phyloP scores from a whole-genome alignment of 2,329 filamentous ascomycete genomes.

The Aureobasidium sp. region DNA sequence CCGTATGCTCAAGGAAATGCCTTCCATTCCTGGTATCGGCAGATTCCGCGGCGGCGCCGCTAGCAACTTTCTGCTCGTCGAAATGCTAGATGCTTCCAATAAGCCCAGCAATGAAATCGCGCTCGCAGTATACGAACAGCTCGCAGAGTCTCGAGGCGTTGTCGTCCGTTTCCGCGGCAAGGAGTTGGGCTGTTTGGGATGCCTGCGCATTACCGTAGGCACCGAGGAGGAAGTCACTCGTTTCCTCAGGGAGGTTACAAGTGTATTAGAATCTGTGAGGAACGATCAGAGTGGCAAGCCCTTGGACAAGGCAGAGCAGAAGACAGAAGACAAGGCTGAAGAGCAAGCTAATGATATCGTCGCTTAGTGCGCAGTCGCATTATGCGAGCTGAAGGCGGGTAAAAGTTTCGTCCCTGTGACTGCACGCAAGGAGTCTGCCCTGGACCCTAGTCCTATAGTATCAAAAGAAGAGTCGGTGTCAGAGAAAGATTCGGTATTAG shows the following conservation, averaged over 20 bases:
- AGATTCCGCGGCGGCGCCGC: slow-evolving; percentile 69
- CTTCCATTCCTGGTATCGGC: slow-evolving; percentile 68
- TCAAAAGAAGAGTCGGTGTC: too few relatives aligned
- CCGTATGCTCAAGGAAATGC: slow-evolving; percentile 65
- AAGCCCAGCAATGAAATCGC: slow-evolving; percentile 73
- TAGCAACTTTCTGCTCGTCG: slow-evolving; percentile 85
- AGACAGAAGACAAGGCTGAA: slow-evolving; percentile 33
- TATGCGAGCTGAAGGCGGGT: too few relatives aligned
- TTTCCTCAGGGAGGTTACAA: slow-evolving; percentile 61
- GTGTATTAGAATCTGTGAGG: slow-evolving; percentile 43
- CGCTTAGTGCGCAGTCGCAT: slow-evolving; percentile 25
- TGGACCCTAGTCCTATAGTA: too few relatives aligned
- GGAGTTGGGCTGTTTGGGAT: slow-evolving; percentile 82
- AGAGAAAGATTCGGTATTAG: too few relatives aligned
- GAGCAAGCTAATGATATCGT: slow-evolving; percentile 42
- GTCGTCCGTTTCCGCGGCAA: slow-evolving; percentile 91
- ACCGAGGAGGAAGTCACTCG: slow-evolving; percentile 78
- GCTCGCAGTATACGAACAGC: slow-evolving; percentile 68
- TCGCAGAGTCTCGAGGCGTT: slow-evolving; percentile 81
- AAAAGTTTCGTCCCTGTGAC: too few relatives aligned
- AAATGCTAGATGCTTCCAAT: slow-evolving; percentile 63
- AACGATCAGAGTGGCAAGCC: slow-evolving; percentile 25
- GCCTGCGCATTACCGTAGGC: slow-evolving; percentile 83
- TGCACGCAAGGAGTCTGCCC: too few relatives aligned
- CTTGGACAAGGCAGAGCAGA: slow-evolving; percentile 34